Conservation (phyloP, 164 flowering plant species). For the Stephania cephalantha region DNA sequence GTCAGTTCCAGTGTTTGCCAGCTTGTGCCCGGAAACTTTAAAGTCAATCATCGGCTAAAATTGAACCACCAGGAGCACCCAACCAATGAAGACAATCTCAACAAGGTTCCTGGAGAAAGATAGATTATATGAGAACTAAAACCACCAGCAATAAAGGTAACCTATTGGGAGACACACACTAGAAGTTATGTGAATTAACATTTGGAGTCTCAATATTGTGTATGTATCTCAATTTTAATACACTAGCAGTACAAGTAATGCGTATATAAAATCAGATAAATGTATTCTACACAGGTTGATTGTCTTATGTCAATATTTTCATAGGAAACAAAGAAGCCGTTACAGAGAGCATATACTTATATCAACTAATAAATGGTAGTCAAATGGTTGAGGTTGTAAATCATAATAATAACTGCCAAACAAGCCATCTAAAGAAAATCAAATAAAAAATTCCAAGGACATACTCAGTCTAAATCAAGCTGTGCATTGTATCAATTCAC, state of each 20-base stretch:
- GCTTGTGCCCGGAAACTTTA: slow-evolving; percentile 31
- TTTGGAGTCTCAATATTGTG: background rate
- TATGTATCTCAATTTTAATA: background rate
- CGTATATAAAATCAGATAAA: too few relatives aligned
- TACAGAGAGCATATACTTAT: background rate
- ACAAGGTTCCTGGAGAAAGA: slow-evolving; percentile 2
- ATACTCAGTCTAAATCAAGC: background rate
- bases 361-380: background rate
- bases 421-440: background rate
- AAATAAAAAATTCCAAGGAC: background rate
- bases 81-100: slow-evolving; percentile 11
- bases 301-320: background rate
- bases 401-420: background rate
- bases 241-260: background rate
- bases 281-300: background rate
- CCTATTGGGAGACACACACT: background rate
- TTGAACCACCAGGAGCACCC: slow-evolving; percentile 16
- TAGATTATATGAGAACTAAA: slow-evolving; percentile 1
- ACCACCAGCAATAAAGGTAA: background rate
- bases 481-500: background rate
- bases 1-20: slow-evolving; percentile 29
- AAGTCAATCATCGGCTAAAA: slow-evolving; percentile 31
- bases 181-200: background rate
- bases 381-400: background rate
- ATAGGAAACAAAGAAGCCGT: background rate